Conservation (phyloP, 345 rosid species). For the Syzygium oleosum region DNA sequence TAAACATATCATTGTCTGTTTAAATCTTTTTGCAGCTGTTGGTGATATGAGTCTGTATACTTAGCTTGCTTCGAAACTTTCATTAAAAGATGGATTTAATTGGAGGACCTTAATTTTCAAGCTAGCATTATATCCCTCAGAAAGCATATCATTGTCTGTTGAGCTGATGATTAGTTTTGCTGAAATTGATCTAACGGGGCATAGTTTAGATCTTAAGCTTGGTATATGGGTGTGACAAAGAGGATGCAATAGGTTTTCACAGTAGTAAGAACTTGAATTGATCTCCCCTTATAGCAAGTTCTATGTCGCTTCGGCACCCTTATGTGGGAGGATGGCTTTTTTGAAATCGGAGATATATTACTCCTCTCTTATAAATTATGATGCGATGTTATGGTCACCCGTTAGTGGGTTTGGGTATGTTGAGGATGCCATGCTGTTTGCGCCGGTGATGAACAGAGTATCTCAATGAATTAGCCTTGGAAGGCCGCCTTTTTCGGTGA, state of each 20-base stretch:
- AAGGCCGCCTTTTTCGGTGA: not conserved
- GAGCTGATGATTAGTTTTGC: not conserved
- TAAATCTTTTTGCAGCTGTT: not conserved
- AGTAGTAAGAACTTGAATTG: not conserved
- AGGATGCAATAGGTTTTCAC: not conserved
- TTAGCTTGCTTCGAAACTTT: not conserved
- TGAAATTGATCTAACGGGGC: not conserved
- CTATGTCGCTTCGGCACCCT: not conserved
- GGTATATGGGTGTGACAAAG: not conserved
- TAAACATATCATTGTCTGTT: constrained; percentile 7
- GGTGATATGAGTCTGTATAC: not conserved
- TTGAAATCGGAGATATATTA: not conserved
- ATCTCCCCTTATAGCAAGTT: not conserved
- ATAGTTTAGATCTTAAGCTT: not conserved
- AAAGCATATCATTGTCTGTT: not conserved
- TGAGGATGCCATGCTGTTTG: not conserved
- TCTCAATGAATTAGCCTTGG: not conserved
- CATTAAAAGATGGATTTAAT: not conserved
- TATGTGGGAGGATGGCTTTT: not conserved
- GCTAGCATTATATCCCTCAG: not conserved
- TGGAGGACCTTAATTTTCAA: not conserved
- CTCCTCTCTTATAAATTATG: not conserved
- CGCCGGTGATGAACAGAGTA: not conserved
- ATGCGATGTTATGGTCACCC: not conserved
- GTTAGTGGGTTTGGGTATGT: not conserved